A percentile compares a stretch with the other conserved stretches of the same genome.
phyloP scores from a whole-genome alignment of 345 rosid genomes.

The Physaria fendleri region DNA sequence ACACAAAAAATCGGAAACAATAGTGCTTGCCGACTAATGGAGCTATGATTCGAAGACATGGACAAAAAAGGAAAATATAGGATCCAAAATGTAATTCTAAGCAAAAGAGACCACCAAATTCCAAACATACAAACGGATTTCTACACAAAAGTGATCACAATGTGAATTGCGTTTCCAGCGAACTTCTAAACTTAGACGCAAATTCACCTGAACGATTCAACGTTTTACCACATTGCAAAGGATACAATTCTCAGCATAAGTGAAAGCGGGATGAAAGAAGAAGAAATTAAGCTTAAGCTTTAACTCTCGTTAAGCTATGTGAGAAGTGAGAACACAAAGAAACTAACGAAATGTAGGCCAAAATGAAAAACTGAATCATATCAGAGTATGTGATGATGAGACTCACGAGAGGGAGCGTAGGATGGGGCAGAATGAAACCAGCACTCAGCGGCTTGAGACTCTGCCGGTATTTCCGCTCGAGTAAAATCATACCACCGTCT shows the following conservation, averaged over 20 bases:
- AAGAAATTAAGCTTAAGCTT: neutral
- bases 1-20: neutral
- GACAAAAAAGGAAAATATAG: neutral
- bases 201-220: neutral
- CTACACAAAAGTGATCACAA: neutral
- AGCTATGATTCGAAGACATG: neutral
- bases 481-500: constrained; percentile 74
- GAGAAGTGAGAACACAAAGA: too few relatives aligned
- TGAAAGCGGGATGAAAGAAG: neutral
- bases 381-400: neutral
- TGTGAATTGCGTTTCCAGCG: neutral
- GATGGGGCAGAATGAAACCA: constrained; percentile 73
- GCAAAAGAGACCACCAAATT: neutral
- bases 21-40: neutral
- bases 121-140: neutral
- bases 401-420: constrained; percentile 91
- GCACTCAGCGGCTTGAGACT: constrained; percentile 59
- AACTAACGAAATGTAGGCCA: neutral
- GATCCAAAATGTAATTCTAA: neutral
- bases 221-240: neutral
- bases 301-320: too few relatives aligned
- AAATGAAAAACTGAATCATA: neutral
- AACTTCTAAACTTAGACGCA: neutral
- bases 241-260: neutral
- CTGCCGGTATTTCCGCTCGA: constrained; percentile 52